These are phyloP conservation scores for Ogataea wickerhamii DNA, from an alignment of 805 yeast genomes.

Conservation along the genomic window DNA sequence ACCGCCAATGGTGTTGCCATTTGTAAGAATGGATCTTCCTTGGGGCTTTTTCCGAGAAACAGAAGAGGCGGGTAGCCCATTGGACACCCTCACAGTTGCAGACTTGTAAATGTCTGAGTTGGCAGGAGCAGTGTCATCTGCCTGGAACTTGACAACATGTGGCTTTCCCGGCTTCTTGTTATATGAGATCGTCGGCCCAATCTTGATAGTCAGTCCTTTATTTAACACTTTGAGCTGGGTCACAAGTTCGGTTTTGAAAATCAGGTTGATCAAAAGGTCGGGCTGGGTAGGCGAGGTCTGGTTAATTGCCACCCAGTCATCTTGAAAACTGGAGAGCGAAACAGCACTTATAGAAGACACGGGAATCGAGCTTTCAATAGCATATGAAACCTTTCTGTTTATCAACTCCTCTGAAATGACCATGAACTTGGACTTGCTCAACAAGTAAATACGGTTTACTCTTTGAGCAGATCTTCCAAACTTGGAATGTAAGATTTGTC, in stretches of 20 bases:
- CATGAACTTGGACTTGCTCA: conserved; percentile 61
- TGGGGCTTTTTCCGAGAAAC: conserved; percentile 74
- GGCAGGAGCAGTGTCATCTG: conserved; percentile 59
- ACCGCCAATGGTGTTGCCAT: conserved; percentile 24
- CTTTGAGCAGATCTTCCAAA: conserved; percentile 91
- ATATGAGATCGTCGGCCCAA: conserved; percentile 73
- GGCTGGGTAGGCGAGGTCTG: conserved; percentile 56
- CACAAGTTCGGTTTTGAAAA: conserved; percentile 84
- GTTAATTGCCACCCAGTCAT: conserved; percentile 85
- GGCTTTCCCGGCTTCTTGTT: conserved; percentile 85
- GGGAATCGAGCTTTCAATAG: conserved; percentile 61
- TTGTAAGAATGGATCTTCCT: conserved; percentile 35
- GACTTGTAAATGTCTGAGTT: conserved; percentile 81
- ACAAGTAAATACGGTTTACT: conserved; percentile 64
- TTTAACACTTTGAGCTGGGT: conserved; percentile 67
- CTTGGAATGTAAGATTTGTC: conserved; percentile 77
- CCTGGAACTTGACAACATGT: conserved; percentile 67
- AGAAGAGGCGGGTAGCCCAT: conserved; percentile 73
- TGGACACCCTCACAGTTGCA: conserved; percentile 74
- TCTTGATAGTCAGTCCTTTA: conserved; percentile 53
- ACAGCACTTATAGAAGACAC: conserved; percentile 57
- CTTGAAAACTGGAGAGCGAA: conserved; percentile 72
- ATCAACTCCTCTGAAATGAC: conserved; percentile 71
- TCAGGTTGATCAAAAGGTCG: conserved; percentile 75
- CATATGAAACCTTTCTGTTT: conserved; percentile 50